Percentiles rank a stretch among this genome's conserved stretches.
These are phyloP conservation scores for Simplicillium sp. DNA, from an alignment of 2,329 filamentous ascomycete genomes.

Conservation along the genomic window DNA sequence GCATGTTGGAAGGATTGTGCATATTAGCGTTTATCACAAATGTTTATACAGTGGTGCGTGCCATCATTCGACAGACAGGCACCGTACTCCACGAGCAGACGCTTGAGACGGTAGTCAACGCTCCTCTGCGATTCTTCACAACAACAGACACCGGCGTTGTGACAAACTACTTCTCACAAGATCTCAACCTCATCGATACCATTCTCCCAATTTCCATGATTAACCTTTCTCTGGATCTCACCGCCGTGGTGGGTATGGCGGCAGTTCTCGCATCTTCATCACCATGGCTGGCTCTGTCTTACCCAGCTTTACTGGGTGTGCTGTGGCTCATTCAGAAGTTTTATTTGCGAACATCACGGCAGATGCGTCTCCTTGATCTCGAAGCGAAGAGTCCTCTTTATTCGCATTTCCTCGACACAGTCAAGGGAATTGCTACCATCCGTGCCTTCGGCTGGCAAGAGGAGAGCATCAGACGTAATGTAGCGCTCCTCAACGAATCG, in stretches of 20 bases:
- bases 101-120: conserved; percentile 13
- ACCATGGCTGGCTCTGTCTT: conserved; percentile 31
- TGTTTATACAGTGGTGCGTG: conserved; percentile 7
- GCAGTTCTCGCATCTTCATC: conserved; percentile 28
- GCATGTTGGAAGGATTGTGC: conserved; percentile 7
- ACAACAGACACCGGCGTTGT: conserved; percentile 21
- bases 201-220: conserved; percentile 16
- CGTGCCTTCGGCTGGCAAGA: conserved; percentile 4
- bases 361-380: conserved; percentile 44
- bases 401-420: conserved; percentile 15
- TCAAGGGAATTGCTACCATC: conserved; percentile 4
- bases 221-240: conserved; percentile 9
- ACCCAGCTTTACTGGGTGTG: conserved; percentile 30
- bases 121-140: conserved; percentile 23
- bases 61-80: conserved; percentile 12
- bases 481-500: not conserved
- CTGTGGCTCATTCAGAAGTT: conserved; percentile 34
- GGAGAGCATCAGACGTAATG: not conserved
- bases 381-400: conserved; percentile 46
- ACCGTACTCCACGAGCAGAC: conserved; percentile 13
- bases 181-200: conserved; percentile 20
- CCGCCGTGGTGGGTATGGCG: conserved; percentile 25
- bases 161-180: conserved; percentile 26
- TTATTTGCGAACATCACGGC: conserved; percentile 46
- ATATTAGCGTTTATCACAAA: not conserved